Conservation (phyloP, 2,329 filamentous ascomycete genomes). For the Ascochyta rabiei region DNA sequence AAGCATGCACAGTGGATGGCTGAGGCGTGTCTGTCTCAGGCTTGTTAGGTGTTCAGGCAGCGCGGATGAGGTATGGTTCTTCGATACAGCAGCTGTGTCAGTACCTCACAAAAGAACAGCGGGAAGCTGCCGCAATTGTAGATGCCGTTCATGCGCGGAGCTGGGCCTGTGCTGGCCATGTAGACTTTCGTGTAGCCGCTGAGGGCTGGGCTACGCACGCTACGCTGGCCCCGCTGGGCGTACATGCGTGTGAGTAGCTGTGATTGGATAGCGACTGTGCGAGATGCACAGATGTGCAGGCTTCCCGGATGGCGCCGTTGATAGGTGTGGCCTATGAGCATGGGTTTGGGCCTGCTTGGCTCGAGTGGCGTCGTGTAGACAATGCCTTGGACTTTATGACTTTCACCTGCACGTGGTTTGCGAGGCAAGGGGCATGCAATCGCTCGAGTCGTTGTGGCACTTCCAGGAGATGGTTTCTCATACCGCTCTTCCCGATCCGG, state of each 20-base stretch:
- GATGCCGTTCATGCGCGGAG: conserved; percentile 42
- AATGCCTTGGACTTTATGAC: conserved; percentile 11
- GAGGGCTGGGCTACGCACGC: conserved; percentile 18
- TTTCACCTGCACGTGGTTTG: conserved; percentile 28
- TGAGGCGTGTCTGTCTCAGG: conserved; percentile 46
- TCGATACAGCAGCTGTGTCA: conserved; percentile 47
- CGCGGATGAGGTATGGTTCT: conserved; percentile 20
- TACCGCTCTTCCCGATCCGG: conserved; percentile 16
- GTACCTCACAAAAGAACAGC: conserved; percentile 35
- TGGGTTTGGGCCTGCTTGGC: conserved; percentile 20
- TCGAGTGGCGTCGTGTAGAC: conserved; percentile 17
- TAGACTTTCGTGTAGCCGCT: conserved; percentile 30
- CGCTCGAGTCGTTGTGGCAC: conserved; percentile 7
- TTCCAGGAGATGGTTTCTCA: conserved; percentile 8
- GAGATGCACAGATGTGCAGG: conserved; percentile 33
- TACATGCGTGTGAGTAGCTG: neutral
- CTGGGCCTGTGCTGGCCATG: conserved; percentile 20
- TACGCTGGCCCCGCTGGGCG: conserved; percentile 4
- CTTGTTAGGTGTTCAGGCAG: conserved; percentile 39
- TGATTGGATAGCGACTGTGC: conserved; percentile 29
- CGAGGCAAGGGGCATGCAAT: conserved; percentile 13
- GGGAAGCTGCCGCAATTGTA: conserved; percentile 41
- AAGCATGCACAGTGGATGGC: conserved; percentile 26
- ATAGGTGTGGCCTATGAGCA: conserved; percentile 24
- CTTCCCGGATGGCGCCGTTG: conserved; percentile 24